A percentile compares a stretch with the other conserved stretches of the same genome.
These are phyloP conservation scores for Tetracladium setigerum DNA, from an alignment of 495 filamentous ascomycete genomes.

Conservation along the genomic window DNA sequence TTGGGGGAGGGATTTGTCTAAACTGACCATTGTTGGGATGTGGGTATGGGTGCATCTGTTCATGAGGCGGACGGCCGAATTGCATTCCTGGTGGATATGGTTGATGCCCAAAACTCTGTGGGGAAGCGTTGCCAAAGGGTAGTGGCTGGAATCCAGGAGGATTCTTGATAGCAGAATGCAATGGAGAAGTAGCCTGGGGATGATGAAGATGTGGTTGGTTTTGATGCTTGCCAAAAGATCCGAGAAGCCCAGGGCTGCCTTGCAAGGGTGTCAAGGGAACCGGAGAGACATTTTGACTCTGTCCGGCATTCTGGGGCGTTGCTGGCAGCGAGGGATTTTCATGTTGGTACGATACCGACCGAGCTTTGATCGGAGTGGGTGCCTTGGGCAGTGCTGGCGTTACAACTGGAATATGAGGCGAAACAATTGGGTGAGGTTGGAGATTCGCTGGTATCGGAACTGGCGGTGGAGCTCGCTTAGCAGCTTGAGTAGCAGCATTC, in stretches of 20 bases:
- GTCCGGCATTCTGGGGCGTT: conserved; percentile 42
- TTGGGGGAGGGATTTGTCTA: conserved; percentile 47
- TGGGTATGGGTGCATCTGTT: conserved; percentile 43
- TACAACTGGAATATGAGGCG: conserved; percentile 70
- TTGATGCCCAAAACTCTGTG: conserved; percentile 40
- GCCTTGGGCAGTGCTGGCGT: conserved; percentile 79
- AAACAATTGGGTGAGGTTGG: conserved; percentile 44
- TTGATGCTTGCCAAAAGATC: conserved; percentile 35
- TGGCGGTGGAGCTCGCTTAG: conserved; percentile 39
- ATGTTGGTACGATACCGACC: conserved; percentile 70
- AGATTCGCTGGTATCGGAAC: conserved; percentile 46
- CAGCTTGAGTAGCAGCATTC: conserved; percentile 22
- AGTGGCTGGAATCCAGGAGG: conserved; percentile 38
- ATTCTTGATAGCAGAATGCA: conserved; percentile 30
- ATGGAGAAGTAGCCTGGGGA: conserved; percentile 34
- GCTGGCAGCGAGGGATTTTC: conserved; percentile 63
- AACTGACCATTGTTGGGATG: conserved; percentile 37
- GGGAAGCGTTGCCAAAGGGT: conserved; percentile 15
- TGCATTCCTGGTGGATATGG: conserved; percentile 46
- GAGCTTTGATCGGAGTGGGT: conserved; percentile 65
- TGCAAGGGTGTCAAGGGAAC: conserved; percentile 48
- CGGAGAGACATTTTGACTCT: conserved; percentile 62
- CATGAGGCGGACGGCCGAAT: conserved; percentile 39
- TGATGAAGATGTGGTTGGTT: conserved; percentile 30
- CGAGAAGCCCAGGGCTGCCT: conserved; percentile 46